Base-by-base conservation (phyloP, 2,329 filamentous ascomycete species). In the Cercospora citrullina region DNA sequence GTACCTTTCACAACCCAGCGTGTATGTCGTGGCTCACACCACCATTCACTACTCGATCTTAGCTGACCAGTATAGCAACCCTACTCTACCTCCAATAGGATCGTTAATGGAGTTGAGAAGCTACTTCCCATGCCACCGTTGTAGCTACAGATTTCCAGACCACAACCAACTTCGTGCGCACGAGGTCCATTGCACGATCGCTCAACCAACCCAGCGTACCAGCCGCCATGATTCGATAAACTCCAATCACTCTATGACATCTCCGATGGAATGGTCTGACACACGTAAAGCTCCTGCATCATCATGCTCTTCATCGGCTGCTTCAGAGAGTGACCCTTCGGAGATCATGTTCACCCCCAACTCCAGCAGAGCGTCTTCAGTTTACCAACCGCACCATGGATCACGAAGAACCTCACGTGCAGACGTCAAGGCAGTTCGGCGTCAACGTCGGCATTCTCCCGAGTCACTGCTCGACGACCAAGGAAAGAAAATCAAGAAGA, bases 401-500 rank as follows among this genome's bases (percentile, higher is more conserved):
- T 61, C 33, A 18, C 39, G 58, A 18, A 33, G 64, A 5, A 55
- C 30, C 30, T 66, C 64, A n/a, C 48, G 48, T 26, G 62, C 31
- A 12, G 30, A 66, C 42, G 30, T 28, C 59, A 55, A 31, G 51
- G 45, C 48, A 8, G 6, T 59, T 18, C 51, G 55, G 10, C 42
- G 58, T 31, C 18, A 42, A 18, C 59, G 30, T 30, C 28, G 42
- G 12, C 60, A 57, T n/a, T 58, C 62, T 18, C 36, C 59, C 5
- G 53, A 10, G 9, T 39, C 63, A 12, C 31, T 26, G 16, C 33
- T 55, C 39, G 21, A 30, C 23, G n/a, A 61, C 45, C 18, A 36
- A 61, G 36, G 42, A 26, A 65, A 63, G 16, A 66, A 67, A 12
- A 51, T 53, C 48, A 71, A 72, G 68, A 72, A 72, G 51, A 70